Conservation (phyloP, 129 eudicot genomes). For the Arctium lappa region DNA sequence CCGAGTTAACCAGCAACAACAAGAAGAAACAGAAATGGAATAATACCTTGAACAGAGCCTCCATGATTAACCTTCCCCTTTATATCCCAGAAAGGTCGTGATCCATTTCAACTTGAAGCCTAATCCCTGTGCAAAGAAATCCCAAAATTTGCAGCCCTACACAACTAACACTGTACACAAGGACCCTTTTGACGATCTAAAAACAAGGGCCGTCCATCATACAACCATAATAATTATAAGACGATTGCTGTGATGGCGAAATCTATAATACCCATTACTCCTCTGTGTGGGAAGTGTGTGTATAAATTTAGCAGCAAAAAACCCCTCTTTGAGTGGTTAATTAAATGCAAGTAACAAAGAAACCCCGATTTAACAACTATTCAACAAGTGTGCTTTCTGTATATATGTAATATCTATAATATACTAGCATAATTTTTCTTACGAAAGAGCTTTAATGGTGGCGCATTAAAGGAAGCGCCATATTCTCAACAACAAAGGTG, state of each 20-base stretch:
- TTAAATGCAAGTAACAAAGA: slow-evolving; percentile 13
- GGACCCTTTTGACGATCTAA: background rate
- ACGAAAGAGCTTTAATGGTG: slow-evolving; percentile 21
- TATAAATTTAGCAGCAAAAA: slow-evolving; percentile 1
- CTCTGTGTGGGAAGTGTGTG: background rate
- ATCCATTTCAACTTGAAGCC: background rate
- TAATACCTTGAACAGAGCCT: slow-evolving; percentile 19
- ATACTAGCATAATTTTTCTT: background rate
- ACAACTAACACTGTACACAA: slow-evolving; percentile 17
- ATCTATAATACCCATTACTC: slow-evolving; percentile 3
- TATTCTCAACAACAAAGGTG: slow-evolving; percentile 30
- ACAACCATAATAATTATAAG: background rate
- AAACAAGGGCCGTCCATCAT: background rate
- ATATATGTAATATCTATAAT: background rate
- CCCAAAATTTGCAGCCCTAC: background rate
- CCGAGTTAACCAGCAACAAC: slow-evolving; percentile 42
- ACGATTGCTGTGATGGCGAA: slow-evolving; percentile 9
- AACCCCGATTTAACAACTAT: background rate
- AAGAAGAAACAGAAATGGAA: slow-evolving; percentile 23
- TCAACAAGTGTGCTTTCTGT: slow-evolving; percentile 3
- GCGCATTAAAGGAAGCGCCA: slow-evolving; percentile 31
- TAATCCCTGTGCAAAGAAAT: background rate
- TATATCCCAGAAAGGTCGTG: background rate
- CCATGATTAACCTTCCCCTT: slow-evolving; percentile 27
- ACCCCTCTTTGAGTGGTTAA: background rate